phyloP scores from a whole-genome alignment of 495 filamentous ascomycete species.

The Baudoinia panamericana region DNA sequence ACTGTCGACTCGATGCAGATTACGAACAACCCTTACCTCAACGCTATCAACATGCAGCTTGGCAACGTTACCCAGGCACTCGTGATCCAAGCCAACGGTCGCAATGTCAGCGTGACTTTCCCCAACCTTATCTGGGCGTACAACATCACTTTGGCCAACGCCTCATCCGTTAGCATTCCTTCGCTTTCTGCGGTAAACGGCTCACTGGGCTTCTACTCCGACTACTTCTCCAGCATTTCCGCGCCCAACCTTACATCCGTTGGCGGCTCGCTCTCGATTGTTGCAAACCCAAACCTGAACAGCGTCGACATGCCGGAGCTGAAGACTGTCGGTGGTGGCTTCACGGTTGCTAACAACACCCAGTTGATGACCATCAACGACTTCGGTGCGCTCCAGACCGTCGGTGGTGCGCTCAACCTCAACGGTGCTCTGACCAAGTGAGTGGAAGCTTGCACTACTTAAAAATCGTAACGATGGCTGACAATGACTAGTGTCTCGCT shows the following conservation, averaged over 20 bases:
- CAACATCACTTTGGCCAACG: slow-evolving; percentile 84
- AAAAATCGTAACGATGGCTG: slow-evolving; percentile 7
- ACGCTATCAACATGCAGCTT: slow-evolving; percentile 42
- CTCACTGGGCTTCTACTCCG: slow-evolving; percentile 72
- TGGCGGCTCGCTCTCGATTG: slow-evolving; percentile 59
- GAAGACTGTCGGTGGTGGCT: slow-evolving; percentile 56
- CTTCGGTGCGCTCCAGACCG: slow-evolving; percentile 51
- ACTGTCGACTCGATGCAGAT: slow-evolving; percentile 42
- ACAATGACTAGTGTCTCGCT: slow-evolving; percentile 48
- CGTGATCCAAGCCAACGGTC: slow-evolving; percentile 49
- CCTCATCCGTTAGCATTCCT: slow-evolving; percentile 58
- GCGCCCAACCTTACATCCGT: slow-evolving; percentile 68
- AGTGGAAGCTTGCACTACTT: slow-evolving; percentile 36
- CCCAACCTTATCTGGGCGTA: slow-evolving; percentile 63
- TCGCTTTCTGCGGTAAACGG: slow-evolving; percentile 64
- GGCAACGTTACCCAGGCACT: slow-evolving; percentile 51
- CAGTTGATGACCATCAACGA: slow-evolving; percentile 45
- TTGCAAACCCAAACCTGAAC: slow-evolving; percentile 57
- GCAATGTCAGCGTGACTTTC: slow-evolving; percentile 40
- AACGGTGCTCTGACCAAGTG: slow-evolving; percentile 73
- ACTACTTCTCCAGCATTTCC: slow-evolving; percentile 51
- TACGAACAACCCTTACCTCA: slow-evolving; percentile 29
- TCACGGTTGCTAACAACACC: slow-evolving; percentile 82
- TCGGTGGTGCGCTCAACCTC: slow-evolving; percentile 81
- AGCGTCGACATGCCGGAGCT: slow-evolving; percentile 66